These are phyloP conservation scores for Colletotrichum siamense DNA, from an alignment of 2,329 filamentous ascomycete genomes.

Conservation along the genomic window DNA sequence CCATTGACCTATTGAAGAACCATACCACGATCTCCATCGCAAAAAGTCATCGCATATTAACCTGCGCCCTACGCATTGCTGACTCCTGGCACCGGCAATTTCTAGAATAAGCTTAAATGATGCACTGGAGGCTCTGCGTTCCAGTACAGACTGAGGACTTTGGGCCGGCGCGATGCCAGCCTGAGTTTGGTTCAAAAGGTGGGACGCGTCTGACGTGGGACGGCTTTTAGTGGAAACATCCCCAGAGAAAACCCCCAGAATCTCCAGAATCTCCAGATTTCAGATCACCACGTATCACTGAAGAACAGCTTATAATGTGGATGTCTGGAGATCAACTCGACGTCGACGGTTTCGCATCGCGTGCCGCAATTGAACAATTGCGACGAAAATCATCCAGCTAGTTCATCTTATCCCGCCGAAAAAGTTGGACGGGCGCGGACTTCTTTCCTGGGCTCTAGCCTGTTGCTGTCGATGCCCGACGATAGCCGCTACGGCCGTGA, in stretches of 20 bases:
- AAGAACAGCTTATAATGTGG: neutral
- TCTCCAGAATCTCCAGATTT: neutral
- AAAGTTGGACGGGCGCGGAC: neutral
- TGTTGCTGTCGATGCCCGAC: neutral
- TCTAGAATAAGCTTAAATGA: neutral
- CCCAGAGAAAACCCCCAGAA: neutral
- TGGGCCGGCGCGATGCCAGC: neutral
- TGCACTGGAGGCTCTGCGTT: neutral
- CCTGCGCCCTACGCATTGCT: neutral
- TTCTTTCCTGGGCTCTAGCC: neutral
- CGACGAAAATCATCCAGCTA: neutral
- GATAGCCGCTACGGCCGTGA: neutral
- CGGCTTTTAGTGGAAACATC: neutral
- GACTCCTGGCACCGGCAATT: neutral
- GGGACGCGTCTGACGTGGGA: neutral
- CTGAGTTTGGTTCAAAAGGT: neutral
- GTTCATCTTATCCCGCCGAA: neutral
- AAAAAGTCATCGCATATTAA: neutral
- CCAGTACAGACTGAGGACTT: neutral
- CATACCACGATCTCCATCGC: neutral
- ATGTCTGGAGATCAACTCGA: neutral
- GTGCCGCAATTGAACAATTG: neutral
- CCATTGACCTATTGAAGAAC: neutral
- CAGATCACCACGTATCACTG: neutral
- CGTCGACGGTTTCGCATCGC: neutral